phyloP scores from a whole-genome alignment of 2,329 filamentous ascomycete genomes.

The Aspergillus nomiae region DNA sequence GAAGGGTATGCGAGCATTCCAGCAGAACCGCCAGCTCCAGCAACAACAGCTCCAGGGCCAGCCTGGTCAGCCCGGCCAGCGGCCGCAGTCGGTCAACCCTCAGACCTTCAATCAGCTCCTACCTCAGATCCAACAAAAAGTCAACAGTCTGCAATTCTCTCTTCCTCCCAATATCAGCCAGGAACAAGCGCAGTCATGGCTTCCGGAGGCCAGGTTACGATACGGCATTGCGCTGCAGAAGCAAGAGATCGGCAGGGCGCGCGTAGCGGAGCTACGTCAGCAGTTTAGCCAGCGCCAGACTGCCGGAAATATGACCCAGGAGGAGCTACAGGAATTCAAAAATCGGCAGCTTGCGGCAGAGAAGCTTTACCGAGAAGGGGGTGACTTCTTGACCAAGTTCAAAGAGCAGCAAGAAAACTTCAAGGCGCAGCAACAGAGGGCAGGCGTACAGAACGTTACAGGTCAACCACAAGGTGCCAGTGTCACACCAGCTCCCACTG shows the following conservation, averaged over 20 bases:
- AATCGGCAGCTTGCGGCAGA: constrained; percentile 44
- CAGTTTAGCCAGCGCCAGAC: constrained; percentile 41
- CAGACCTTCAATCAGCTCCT: constrained; percentile 45
- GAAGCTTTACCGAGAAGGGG: constrained; percentile 46
- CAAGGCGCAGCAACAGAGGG: constrained; percentile 38
- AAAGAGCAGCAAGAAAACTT: constrained; percentile 51
- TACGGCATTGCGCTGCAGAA: constrained; percentile 53
- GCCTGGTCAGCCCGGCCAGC: constrained; percentile 23
- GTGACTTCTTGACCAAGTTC: constrained; percentile 50
- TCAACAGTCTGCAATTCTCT: constrained; percentile 47
- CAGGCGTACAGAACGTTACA: constrained; percentile 18
- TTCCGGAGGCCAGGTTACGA: constrained; percentile 49
- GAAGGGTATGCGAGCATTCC: constrained; percentile 52
- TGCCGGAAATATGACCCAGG: constrained; percentile 41
- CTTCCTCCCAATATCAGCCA: constrained; percentile 48
- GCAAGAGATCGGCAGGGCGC: constrained; percentile 49
- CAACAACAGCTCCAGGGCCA: constrained; percentile 33
- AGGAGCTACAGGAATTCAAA: constrained; percentile 47
- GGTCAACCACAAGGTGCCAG: constrained; percentile 8
- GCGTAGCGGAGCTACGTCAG: constrained; percentile 44
- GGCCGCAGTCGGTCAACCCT: constrained; percentile 38
- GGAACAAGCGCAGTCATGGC: constrained; percentile 47
- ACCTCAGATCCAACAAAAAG: constrained; percentile 49
- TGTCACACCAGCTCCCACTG: constrained; percentile 15
- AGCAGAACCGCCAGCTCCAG: constrained; percentile 40